Evolutionary conservation across 306 rosid species (phyloP), one percentile per base, ranked within the genome.

Genomic region (Gleditsia sinensis): DNA sequence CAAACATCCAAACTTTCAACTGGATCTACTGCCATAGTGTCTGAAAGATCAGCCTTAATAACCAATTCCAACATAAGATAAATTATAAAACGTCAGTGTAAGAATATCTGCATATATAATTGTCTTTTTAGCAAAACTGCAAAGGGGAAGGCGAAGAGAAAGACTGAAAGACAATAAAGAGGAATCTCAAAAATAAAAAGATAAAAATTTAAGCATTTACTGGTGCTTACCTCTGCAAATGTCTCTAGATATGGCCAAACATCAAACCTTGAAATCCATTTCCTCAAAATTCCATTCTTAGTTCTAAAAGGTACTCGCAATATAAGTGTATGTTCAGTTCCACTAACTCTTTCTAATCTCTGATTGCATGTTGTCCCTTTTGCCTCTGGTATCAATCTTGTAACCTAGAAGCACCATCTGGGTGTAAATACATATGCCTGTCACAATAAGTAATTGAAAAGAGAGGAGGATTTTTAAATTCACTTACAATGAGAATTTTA

Each of bases 251-350:
- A 90, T 49, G 95, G 95, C 95, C 92, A 89, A 54, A 88, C 86
- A 33, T 91, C 96, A 86, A 91, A 91, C 81, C 89, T 88, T 74
- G 94, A 86, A 65, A 91, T 88, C 94, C 96, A 91, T 83, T 91
- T 85, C 66, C 85, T 84, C 16, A 91, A 72, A 74, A 85, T 76
- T 67, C 94, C 94, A 14, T 86, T 75, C 40, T 88, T 79, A 7
- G 90, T 85, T 69, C 88, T 76, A 42, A 91, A 91, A 37, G 96
- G 92, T 61, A 91, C 90, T 19, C 96, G 86, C 86, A 91, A 62
- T 62, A 91, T 91, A 62, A 80, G 77, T 13, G 90, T 42, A 75
- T 91, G 59, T 27, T 76, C 89, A 13, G 94, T 86, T 75, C 96
- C 96, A 51, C 79, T 49, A 14, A 88, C 86, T 82, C 87, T 84